These are phyloP conservation scores for Rostrohypoxylon terebratum DNA, from an alignment of 495 filamentous ascomycete species.

Conservation along the genomic window DNA sequence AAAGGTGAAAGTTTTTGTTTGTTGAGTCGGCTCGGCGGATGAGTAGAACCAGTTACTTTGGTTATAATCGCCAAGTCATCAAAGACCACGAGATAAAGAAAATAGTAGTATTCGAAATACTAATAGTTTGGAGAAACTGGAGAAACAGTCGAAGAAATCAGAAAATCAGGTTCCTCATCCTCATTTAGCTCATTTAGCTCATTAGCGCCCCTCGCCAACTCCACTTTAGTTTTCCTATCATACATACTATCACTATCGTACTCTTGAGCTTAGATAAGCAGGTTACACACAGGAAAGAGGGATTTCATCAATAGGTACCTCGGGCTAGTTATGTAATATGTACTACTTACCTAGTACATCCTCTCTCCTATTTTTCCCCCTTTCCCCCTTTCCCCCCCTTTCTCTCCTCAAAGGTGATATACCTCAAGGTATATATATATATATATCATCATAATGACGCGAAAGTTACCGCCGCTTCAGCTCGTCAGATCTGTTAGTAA, in stretches of 20 bases:
- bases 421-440: background rate
- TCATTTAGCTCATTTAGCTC: too few species aligned
- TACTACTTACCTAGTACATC: too few species aligned
- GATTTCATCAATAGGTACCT: background rate
- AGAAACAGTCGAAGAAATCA: background rate
- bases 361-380: background rate
- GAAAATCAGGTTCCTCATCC: conserved; percentile 2
- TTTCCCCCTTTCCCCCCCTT: background rate
- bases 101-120: background rate
- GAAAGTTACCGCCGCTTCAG: conserved; percentile 50
- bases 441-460: conserved; percentile 38
- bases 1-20: background rate
- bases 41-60: conserved; percentile 16
- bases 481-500: conserved; percentile 57
- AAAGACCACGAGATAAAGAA: background rate
- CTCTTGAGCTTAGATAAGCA: conserved; percentile 1
- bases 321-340: too few species aligned
- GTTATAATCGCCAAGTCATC: background rate
- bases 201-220: background rate
- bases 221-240: conserved; percentile 19
- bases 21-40: conserved; percentile 16
- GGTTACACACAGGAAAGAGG: background rate
- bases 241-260: background rate
- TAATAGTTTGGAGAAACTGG: too few species aligned
- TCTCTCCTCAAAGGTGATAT: background rate